Evolutionary conservation across 2,329 filamentous ascomycete species (phyloP).

Genomic region (Fusarium sp.): DNA sequence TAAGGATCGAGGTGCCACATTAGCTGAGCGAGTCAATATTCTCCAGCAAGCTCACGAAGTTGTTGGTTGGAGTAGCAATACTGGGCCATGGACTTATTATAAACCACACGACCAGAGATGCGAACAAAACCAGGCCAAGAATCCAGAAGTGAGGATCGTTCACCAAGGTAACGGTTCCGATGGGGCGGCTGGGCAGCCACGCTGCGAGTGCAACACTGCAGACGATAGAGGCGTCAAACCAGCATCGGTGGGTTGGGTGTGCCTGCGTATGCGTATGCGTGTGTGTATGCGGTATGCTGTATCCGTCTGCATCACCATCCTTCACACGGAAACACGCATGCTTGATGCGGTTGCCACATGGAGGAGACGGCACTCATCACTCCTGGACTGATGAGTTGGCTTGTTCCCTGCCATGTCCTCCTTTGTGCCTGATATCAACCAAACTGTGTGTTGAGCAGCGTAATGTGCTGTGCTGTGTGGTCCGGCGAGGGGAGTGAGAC

Average conservation of each 20-base stretch:
- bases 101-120: not conserved
- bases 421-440: slow-evolving; percentile 29
- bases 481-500: slow-evolving; percentile 15
- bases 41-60: slow-evolving; percentile 19
- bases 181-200: slow-evolving; percentile 12
- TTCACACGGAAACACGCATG: slow-evolving; percentile 28
- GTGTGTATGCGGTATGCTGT: slow-evolving; percentile 25
- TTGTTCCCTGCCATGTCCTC: slow-evolving; percentile 5
- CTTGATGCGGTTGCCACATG: slow-evolving; percentile 19
- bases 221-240: slow-evolving; percentile 28
- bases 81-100: slow-evolving; percentile 4
- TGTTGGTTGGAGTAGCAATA: slow-evolving; percentile 18
- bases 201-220: slow-evolving; percentile 33
- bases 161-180: slow-evolving; percentile 8
- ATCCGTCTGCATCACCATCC: slow-evolving; percentile 29
- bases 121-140: slow-evolving; percentile 12
- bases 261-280: slow-evolving; percentile 22
- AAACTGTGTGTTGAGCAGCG: slow-evolving; percentile 2
- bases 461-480: slow-evolving; percentile 12
- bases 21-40: slow-evolving; percentile 30
- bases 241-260: slow-evolving; percentile 22
- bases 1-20: slow-evolving; percentile 28
- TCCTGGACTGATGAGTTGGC: slow-evolving; percentile 38
- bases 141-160: not conserved
- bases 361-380: slow-evolving; percentile 23